phyloP scores from a whole-genome alignment of 176 grass and related monocot species.

The Paspalum vaginatum region DNA sequence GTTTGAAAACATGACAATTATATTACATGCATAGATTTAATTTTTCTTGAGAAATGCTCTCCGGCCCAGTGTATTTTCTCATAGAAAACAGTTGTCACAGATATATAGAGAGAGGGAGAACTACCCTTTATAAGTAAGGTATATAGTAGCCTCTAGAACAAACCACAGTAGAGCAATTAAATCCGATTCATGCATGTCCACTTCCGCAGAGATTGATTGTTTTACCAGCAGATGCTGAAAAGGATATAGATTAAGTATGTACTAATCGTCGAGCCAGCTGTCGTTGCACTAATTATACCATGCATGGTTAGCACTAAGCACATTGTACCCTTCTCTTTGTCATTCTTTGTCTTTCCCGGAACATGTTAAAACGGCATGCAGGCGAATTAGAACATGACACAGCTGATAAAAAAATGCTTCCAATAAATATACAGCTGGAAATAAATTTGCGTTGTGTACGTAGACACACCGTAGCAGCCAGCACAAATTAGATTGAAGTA shows the following conservation, averaged over 20 bases:
- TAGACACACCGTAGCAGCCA: no score
- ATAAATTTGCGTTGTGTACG: not conserved
- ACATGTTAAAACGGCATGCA: not conserved
- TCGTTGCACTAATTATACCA: not conserved
- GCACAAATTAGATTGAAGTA: not conserved
- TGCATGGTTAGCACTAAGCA: conserved; percentile 5
- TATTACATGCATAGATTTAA: not conserved
- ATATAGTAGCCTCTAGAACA: not conserved
- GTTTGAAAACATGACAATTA: not conserved
- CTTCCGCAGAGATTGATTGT: not conserved
- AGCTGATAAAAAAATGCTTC: not conserved
- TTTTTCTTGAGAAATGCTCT: not conserved
- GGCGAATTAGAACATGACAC: not conserved
- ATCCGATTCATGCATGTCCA: not conserved
- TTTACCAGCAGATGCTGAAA: not conserved
- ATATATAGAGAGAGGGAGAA: not conserved
- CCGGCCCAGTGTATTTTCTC: not conserved
- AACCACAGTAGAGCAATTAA: not conserved
- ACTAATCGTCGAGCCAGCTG: not conserved
- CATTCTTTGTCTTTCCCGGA: not conserved
- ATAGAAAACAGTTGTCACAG: not conserved
- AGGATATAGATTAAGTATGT: not conserved
- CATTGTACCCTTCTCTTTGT: not conserved
- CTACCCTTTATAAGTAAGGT: not conserved
- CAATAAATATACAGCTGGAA: not conserved